A percentile compares a stretch with the other conserved stretches of the same genome.
phyloP scores from a whole-genome alignment of 306 rosid species.

The Prunus persica region Prunus_persica_NCBIv2 NC_034015.1:11777501-11778000 shows the following conservation, averaged over 20 bases:
- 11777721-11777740: background rate
- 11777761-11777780: background rate
- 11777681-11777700: background rate
- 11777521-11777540: background rate
- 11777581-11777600: constrained; percentile 3
- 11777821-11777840: background rate
- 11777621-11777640: background rate
- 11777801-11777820: background rate
- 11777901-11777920: background rate
- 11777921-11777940: background rate
- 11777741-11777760: background rate
- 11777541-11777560: background rate
- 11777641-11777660: background rate
- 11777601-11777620: background rate
- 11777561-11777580: background rate
- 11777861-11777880: background rate
- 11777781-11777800: background rate
- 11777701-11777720: background rate
- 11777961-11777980: background rate
- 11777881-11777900: background rate
- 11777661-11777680: background rate
- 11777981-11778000: constrained; percentile 2
- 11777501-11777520: background rate
- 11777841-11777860: background rate
- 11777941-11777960: background rate